phyloP scores from a whole-genome alignment of 495 filamentous ascomycete species.

The Aspergillus baeticus region DNA sequence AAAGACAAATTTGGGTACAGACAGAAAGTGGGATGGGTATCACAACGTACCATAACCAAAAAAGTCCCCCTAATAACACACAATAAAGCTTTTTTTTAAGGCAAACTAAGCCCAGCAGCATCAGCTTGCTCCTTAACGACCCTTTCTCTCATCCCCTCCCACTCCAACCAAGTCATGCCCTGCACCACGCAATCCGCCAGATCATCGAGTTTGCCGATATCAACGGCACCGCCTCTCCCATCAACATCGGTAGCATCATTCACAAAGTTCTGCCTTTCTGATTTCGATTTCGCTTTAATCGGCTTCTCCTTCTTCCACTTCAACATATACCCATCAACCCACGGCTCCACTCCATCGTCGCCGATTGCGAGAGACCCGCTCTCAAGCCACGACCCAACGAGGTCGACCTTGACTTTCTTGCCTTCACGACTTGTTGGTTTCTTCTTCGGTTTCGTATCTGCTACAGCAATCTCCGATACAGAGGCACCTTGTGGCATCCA shows the following conservation, averaged over 20 bases:
- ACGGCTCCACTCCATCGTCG: slow-evolving; percentile 24
- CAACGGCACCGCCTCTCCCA: slow-evolving; percentile 4
- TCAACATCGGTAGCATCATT: not conserved
- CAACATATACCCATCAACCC: slow-evolving; percentile 45
- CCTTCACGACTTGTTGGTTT: slow-evolving; percentile 22
- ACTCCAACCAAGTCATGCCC: slow-evolving; percentile 80
- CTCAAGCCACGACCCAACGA: slow-evolving; percentile 57
- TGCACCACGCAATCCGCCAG: slow-evolving; percentile 87
- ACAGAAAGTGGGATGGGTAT: slow-evolving; percentile 1
- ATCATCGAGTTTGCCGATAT: slow-evolving; percentile 77
- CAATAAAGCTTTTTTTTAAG: not conserved
- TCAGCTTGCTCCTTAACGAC: slow-evolving; percentile 34
- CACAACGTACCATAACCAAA: not conserved
- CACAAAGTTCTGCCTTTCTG: not conserved
- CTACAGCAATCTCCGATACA: not conserved
- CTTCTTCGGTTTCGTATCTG: not conserved
- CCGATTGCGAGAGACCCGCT: not conserved
- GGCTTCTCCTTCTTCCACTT: slow-evolving; percentile 35
- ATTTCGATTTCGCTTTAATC: slow-evolving; percentile 4
- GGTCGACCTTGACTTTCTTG: slow-evolving; percentile 65
- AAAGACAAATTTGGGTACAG: not conserved
- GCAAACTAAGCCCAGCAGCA: not conserved
- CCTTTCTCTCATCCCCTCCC: slow-evolving; percentile 66
- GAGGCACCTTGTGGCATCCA: slow-evolving; percentile 23
- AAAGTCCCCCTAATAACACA: not conserved